These are phyloP conservation scores for Priceomyces medius DNA, from an alignment of 805 yeast genomes.

Conservation along the genomic window DNA sequence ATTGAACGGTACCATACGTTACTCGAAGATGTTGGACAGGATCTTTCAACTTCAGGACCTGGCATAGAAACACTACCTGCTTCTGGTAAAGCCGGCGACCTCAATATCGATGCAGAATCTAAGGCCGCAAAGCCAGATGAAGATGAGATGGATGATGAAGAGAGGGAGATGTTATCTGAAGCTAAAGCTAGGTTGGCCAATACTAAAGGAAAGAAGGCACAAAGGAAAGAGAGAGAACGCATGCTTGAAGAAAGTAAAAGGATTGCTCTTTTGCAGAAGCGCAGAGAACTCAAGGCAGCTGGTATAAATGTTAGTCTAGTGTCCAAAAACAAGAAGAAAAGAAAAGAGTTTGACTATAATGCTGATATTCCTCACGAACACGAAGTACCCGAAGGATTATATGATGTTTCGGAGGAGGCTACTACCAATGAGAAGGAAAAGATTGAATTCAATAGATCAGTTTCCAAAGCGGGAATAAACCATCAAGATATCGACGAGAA, in stretches of 20 bases:
- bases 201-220: constrained; percentile 93
- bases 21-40: constrained; percentile 47
- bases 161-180: constrained; percentile 88
- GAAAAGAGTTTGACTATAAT: constrained; percentile 74
- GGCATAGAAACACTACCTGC: constrained; percentile 53
- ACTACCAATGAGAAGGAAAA: constrained; percentile 36
- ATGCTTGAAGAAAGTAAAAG: constrained; percentile 76
- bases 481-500: constrained; percentile 36
- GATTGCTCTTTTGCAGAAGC: constrained; percentile 70
- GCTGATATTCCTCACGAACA: constrained; percentile 81
- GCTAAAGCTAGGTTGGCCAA: constrained; percentile 90
- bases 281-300: constrained; percentile 79
- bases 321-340: constrained; percentile 51
- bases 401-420: constrained; percentile 65
- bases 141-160: constrained; percentile 80
- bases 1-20: constrained; percentile 79
- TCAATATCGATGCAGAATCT: constrained; percentile 73
- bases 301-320: constrained; percentile 59
- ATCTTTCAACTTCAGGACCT: constrained; percentile 47
- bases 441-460: constrained; percentile 42
- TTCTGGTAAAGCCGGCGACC: constrained; percentile 47
- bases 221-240: constrained; percentile 82
- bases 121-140: constrained; percentile 81
- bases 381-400: constrained; percentile 63
- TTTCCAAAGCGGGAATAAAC: constrained; percentile 45